These are phyloP conservation scores for Suillus hirtellus DNA, from an alignment of 768 basidiomycete species.

Conservation along the genomic window DNA sequence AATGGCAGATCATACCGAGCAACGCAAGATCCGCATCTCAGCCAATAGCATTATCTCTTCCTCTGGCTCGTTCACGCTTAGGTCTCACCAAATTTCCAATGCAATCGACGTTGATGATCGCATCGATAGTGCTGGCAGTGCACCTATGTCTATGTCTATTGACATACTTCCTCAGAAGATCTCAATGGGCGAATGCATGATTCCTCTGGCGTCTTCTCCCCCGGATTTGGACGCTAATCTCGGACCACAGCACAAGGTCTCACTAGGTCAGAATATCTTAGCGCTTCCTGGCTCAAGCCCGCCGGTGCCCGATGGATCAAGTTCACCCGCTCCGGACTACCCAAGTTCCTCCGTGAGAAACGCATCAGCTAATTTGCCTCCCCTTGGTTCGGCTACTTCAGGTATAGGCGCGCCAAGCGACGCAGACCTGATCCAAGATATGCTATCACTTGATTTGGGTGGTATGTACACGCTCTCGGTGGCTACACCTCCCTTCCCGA, in stretches of 20 bases:
- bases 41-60: slow-evolving; percentile 32
- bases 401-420: slow-evolving; percentile 4
- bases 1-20: slow-evolving; percentile 21
- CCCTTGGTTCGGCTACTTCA: not conserved
- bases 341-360: not conserved
- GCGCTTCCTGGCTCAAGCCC: not conserved
- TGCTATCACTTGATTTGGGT: slow-evolving; percentile 26
- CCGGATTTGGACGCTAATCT: not conserved
- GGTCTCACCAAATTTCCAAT: slow-evolving; percentile 9
- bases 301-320: not conserved
- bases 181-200: slow-evolving; percentile 18
- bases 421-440: slow-evolving; percentile 20
- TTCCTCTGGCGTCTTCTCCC: slow-evolving; percentile 6
- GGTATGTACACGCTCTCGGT: slow-evolving; percentile 25
- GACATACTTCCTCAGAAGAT: not conserved
- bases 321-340: not conserved
- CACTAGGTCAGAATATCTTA: not conserved
- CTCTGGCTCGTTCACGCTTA: slow-evolving; percentile 29
- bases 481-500: not conserved
- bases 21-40: slow-evolving; percentile 20
- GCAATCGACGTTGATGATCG: not conserved
- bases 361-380: no score
- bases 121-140: not conserved
- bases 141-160: slow-evolving; percentile 2
- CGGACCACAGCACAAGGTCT: not conserved